Evolutionary conservation across 2,329 filamentous ascomycete genomes (phyloP).

Genomic region (Sporothrix mexicana): DNA sequence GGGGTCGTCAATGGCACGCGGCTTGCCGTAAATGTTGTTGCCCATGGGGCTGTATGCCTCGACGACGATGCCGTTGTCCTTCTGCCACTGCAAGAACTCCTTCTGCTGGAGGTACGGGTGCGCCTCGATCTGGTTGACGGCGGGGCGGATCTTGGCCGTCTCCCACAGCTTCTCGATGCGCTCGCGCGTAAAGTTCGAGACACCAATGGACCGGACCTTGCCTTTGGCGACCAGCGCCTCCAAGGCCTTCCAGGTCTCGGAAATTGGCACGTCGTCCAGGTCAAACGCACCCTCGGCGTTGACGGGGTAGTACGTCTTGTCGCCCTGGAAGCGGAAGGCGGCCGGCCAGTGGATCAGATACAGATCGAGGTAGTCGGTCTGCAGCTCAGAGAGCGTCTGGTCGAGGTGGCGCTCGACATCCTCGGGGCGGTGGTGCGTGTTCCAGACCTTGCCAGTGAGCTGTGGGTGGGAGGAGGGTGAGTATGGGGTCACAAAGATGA

Average conservation of each 20-base stretch:
- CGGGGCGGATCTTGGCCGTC: conserved; percentile 56
- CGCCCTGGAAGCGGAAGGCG: conserved; percentile 45
- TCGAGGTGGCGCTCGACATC: conserved; percentile 57
- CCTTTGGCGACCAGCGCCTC: conserved; percentile 57
- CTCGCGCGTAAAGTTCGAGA: conserved; percentile 65
- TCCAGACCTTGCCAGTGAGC: conserved; percentile 68
- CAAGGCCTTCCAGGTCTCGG: conserved; percentile 60
- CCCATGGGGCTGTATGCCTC: conserved; percentile 71
- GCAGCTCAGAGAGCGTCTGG: conserved; percentile 55
- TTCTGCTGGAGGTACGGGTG: conserved; percentile 70
- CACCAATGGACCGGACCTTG: conserved; percentile 63
- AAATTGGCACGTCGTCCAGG: conserved; percentile 45
- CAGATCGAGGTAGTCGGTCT: conserved; percentile 59
- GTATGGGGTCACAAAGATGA: conserved; percentile 57
- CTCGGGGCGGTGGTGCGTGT: conserved; percentile 54
- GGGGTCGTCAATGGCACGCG: conserved; percentile 28
- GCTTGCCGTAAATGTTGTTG: conserved; percentile 35
- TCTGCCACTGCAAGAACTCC: conserved; percentile 60
- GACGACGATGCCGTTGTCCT: conserved; percentile 59
- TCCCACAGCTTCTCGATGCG: conserved; percentile 61
- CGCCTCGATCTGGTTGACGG: conserved; percentile 69
- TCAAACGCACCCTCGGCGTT: conserved; percentile 42
- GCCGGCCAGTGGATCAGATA: conserved; percentile 55
- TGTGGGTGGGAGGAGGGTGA: neutral
- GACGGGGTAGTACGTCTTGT: conserved; percentile 26